Percentiles rank a stretch among this genome's conserved stretches.
These are phyloP conservation scores for Phaeotremella fagi DNA, from an alignment of 768 basidiomycete species.

Conservation along the genomic window DNA sequence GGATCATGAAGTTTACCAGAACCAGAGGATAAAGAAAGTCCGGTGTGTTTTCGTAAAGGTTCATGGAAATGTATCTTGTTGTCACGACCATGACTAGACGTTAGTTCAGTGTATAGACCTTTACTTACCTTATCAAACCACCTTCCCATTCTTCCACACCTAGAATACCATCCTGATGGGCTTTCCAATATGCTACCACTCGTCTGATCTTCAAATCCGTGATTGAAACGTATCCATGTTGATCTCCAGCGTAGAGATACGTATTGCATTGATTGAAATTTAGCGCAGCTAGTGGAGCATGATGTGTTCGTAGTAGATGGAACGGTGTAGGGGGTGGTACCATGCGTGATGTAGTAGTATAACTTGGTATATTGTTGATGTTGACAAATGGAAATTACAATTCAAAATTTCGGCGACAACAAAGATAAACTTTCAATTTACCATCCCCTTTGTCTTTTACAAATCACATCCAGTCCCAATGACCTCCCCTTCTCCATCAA, in stretches of 20 bases:
- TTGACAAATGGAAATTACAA: no score
- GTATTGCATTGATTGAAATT: constrained; percentile 68
- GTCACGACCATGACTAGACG: constrained; percentile 43
- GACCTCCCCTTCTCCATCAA: not conserved
- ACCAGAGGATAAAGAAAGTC: constrained; percentile 9
- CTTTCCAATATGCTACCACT: constrained; percentile 67
- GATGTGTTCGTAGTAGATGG: constrained; percentile 72
- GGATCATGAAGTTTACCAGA: not conserved
- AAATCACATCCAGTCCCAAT: not conserved
- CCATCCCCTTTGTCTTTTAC: no score
- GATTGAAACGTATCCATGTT: constrained; percentile 67
- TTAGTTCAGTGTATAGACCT: not conserved
- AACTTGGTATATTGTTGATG: not conserved
- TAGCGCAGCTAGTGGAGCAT: constrained; percentile 59
- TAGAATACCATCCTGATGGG: constrained; percentile 72
- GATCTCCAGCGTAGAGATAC: constrained; percentile 80
- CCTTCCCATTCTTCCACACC: constrained; percentile 70
- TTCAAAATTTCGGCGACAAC: no score
- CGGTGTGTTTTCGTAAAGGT: constrained; percentile 6
- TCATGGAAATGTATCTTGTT: constrained; percentile 42
- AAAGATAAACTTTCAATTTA: no score
- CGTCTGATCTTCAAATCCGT: constrained; percentile 73
- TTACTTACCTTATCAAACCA: constrained; percentile 69
- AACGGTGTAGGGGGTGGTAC: constrained; percentile 52
- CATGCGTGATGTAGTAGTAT: constrained; percentile 1